phyloP scores from a whole-genome alignment of 495 filamentous ascomycete species.

The Aspergillus egyptiacus region DNA sequence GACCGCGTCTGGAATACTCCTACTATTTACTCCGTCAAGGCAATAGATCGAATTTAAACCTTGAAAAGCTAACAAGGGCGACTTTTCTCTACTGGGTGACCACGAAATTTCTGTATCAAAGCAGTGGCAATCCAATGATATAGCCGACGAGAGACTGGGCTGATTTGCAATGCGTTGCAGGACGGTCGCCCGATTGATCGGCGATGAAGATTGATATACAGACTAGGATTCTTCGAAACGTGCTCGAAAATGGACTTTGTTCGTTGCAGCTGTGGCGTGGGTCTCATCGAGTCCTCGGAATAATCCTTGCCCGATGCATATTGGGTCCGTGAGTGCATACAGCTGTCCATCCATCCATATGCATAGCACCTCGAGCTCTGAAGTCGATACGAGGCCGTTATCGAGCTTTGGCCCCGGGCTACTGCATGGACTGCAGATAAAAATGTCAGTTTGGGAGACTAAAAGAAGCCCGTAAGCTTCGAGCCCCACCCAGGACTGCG shows the following conservation, averaged over 20 bases:
- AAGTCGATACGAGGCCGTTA: conserved; percentile 4
- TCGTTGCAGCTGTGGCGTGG: not conserved
- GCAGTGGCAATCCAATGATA: not conserved
- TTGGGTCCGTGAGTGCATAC: not conserved
- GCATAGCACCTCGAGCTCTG: conserved; percentile 5
- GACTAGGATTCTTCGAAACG: not conserved
- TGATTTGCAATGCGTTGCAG: conserved; percentile 10
- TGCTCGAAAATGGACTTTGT: not conserved
- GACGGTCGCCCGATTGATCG: conserved; percentile 8
- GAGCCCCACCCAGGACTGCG: conserved; percentile 10
- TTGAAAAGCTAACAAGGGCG: no score
- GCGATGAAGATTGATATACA: not conserved
- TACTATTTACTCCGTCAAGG: no score
- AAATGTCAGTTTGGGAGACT: conserved; percentile 13
- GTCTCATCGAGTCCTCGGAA: not conserved
- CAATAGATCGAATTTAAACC: no score
- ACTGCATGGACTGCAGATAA: conserved; percentile 6
- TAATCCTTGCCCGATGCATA: not conserved
- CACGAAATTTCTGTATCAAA: not conserved
- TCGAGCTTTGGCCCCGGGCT: conserved; percentile 11
- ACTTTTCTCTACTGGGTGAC: no score
- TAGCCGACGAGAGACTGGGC: not conserved
- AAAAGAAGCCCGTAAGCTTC: conserved; percentile 11
- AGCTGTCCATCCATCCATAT: no score
- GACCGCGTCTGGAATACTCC: not conserved